phyloP scores from a whole-genome alignment of 257 asterid species.

The Marsdenia floribunda region DNA sequence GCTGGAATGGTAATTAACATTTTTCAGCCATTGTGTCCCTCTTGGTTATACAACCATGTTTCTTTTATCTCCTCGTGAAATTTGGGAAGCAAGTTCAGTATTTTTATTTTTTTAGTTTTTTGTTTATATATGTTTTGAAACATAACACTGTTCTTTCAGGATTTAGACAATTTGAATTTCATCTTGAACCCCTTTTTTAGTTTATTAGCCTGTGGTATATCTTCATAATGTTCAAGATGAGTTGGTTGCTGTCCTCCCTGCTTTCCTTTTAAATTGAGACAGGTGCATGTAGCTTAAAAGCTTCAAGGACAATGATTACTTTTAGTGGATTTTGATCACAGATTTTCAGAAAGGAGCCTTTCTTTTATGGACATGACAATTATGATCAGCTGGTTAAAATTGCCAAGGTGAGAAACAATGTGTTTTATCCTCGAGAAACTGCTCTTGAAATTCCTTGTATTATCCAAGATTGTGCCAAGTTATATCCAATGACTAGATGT shows the following conservation, averaged over 20 bases:
- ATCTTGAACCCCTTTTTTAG: not conserved
- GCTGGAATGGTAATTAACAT: slow-evolving; percentile 62
- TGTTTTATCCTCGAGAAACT: not conserved
- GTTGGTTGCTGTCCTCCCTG: not conserved
- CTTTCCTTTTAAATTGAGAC: not conserved
- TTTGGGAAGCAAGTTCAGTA: not conserved
- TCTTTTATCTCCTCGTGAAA: not conserved
- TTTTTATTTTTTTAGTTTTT: no score
- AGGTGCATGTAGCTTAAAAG: not conserved
- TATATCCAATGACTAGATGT: not conserved
- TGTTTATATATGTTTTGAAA: not conserved
- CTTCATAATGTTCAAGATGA: not conserved
- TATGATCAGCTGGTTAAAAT: slow-evolving; percentile 87
- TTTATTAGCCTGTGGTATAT: not conserved
- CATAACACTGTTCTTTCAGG: not conserved
- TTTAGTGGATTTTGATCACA: slow-evolving; percentile 29
- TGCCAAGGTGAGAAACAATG: slow-evolving; percentile 57
- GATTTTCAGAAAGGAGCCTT: slow-evolving; percentile 92
- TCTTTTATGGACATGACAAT: slow-evolving; percentile 90
- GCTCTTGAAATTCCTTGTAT: not conserved
- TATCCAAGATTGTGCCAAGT: slow-evolving; percentile 1
- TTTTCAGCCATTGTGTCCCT: not conserved
- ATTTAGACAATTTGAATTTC: not conserved
- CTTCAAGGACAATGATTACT: slow-evolving; percentile 19
- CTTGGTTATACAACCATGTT: not conserved